A percentile compares a stretch with the other conserved stretches of the same genome.
Conservation (phyloP, 768 basidiomycete species). For the Boletellus ananas region DNA sequence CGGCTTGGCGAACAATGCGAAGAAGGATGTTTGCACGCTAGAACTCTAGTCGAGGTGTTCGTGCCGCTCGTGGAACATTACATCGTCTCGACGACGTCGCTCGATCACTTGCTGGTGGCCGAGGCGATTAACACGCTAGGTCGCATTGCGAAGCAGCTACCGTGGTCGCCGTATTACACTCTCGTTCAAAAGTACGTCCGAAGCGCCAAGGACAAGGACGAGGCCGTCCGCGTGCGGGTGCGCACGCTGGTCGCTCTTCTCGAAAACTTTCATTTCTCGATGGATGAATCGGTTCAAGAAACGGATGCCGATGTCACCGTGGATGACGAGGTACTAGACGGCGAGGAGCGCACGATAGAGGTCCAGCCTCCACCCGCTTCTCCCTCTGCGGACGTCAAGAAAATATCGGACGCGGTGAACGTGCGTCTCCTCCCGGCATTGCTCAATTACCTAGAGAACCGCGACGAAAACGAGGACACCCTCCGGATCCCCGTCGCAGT, state of each 20-base stretch:
- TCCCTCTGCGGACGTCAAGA: slow-evolving; percentile 21
- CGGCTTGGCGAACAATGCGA: slow-evolving; percentile 77
- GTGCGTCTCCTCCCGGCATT: slow-evolving; percentile 73
- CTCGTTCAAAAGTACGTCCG: slow-evolving; percentile 81
- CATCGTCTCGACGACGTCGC: slow-evolving; percentile 53
- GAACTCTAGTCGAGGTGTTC: slow-evolving; percentile 75
- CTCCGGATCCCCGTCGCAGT: slow-evolving; percentile 85
- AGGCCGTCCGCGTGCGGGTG: slow-evolving; percentile 76
- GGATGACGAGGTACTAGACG: slow-evolving; percentile 28
- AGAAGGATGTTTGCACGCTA: slow-evolving; percentile 60
- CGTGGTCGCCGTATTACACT: slow-evolving; percentile 81
- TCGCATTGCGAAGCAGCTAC: slow-evolving; percentile 67
- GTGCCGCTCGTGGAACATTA: slow-evolving; percentile 85
- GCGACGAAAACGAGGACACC: slow-evolving; percentile 78
- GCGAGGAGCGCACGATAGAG: slow-evolving; percentile 22
- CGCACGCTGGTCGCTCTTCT: slow-evolving; percentile 79
- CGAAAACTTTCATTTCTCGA: slow-evolving; percentile 88
- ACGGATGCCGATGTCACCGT: slow-evolving; percentile 26
- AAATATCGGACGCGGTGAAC: slow-evolving; percentile 74
- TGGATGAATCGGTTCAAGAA: slow-evolving; percentile 53
- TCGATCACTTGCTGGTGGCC: slow-evolving; percentile 85
- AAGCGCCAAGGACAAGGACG: slow-evolving; percentile 61
- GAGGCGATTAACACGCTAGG: slow-evolving; percentile 84
- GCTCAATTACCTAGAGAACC: slow-evolving; percentile 75
- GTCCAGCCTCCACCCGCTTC: not conserved